phyloP scores from a whole-genome alignment of 176 grass and related monocot species.

The Oryza meyeriana region DNA sequence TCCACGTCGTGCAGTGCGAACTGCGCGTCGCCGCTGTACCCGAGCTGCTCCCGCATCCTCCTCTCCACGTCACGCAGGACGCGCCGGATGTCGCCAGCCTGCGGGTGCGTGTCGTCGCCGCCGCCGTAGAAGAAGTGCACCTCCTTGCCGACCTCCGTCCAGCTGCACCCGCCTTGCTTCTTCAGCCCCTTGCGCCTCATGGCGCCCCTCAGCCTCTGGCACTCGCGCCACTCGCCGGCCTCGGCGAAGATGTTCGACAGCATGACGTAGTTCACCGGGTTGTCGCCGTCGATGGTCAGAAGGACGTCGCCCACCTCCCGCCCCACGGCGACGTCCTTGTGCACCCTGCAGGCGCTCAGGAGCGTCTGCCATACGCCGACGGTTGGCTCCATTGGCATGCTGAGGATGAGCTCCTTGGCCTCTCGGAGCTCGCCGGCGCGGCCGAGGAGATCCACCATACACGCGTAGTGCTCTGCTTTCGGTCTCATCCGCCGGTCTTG shows the following conservation, averaged over 20 bases:
- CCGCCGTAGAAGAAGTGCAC: slow-evolving; percentile 54
- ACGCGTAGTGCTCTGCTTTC: slow-evolving; percentile 41
- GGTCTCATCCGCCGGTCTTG: neutral
- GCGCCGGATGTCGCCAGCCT: slow-evolving; percentile 16
- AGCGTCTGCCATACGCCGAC: slow-evolving; percentile 49
- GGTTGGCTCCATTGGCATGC: slow-evolving; percentile 38
- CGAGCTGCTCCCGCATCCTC: slow-evolving; percentile 45
- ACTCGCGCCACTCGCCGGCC: slow-evolving; percentile 38
- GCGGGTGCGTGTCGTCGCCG: slow-evolving; percentile 29
- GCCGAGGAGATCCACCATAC: slow-evolving; percentile 52
- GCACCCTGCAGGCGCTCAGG: slow-evolving; percentile 41
- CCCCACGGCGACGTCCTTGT: slow-evolving; percentile 34
- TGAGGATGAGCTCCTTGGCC: slow-evolving; percentile 38
- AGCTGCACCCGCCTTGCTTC: slow-evolving; percentile 58
- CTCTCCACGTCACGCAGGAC: slow-evolving; percentile 34
- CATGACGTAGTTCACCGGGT: slow-evolving; percentile 49
- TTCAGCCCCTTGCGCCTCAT: slow-evolving; percentile 35
- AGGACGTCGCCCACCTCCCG: slow-evolving; percentile 32
- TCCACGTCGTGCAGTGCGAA: slow-evolving; percentile 46
- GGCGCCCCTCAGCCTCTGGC: slow-evolving; percentile 26
- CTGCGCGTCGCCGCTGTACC: slow-evolving; percentile 12
- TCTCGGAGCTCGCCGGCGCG: slow-evolving; percentile 37
- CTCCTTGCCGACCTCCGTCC: slow-evolving; percentile 50
- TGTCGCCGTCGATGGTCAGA: slow-evolving; percentile 26
- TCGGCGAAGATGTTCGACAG: slow-evolving; percentile 45